These are phyloP conservation scores for Exidia glandulosa DNA, from an alignment of 768 basidiomycete species.

Conservation along the genomic window DNA sequence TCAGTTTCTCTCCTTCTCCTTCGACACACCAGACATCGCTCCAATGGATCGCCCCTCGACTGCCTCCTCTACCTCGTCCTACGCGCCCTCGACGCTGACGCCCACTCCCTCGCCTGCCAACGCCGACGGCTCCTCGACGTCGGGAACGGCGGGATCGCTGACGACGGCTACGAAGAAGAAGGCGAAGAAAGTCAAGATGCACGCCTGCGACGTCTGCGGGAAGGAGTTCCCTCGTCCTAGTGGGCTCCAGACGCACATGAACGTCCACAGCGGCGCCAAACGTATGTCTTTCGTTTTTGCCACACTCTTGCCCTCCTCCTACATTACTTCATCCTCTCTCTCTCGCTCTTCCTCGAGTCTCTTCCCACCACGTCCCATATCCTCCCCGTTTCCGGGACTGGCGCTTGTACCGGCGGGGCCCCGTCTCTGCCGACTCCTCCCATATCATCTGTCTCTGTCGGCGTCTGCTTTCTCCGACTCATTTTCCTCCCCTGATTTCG, in stretches of 20 bases:
- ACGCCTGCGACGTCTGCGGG: conserved; percentile 36
- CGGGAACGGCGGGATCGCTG: conserved; percentile 9
- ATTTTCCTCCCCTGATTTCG: too few species aligned
- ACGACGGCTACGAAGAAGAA: conserved; percentile 10
- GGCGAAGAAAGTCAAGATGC: conserved; percentile 42
- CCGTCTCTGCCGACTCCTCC: too few species aligned
- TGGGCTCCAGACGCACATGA: conserved; percentile 48
- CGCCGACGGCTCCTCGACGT: background rate
- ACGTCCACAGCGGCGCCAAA: conserved; percentile 40
- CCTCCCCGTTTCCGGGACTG: too few species aligned
- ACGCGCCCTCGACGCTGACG: background rate
- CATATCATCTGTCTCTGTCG: too few species aligned
- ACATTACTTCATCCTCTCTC: background rate
- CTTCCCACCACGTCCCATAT: too few species aligned
- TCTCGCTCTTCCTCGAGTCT: background rate
- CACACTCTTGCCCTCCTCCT: background rate
- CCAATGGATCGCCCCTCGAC: background rate
- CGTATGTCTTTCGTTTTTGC: conserved; percentile 25
- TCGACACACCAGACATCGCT: background rate
- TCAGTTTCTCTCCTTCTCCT: background rate
- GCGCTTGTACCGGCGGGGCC: too few species aligned
- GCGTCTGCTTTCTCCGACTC: too few species aligned
- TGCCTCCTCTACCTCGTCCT: background rate
- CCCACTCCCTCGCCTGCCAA: background rate
- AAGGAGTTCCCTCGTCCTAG: conserved; percentile 49